Conservation (phyloP, 257 asterid genomes). For the Plectranthus barbatus region DNA sequence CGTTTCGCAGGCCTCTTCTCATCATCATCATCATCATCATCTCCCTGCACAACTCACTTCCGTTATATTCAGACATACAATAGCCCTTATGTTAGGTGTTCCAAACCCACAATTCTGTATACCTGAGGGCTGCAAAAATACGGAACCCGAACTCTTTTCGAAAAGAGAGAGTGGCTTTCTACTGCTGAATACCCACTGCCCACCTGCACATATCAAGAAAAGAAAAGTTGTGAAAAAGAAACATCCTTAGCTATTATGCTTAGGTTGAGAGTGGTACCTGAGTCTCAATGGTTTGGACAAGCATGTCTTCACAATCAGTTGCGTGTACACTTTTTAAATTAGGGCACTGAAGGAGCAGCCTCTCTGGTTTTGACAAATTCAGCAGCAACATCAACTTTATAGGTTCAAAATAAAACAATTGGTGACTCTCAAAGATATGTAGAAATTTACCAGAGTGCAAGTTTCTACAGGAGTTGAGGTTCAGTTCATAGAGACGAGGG, state of each 20-base stretch:
- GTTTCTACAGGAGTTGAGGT: slow-evolving; percentile 77
- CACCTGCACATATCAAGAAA: too few species aligned
- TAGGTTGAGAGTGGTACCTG: slow-evolving; percentile 42
- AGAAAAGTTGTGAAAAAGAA: background rate
- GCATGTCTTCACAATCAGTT: slow-evolving; percentile 53
- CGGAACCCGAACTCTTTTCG: slow-evolving; percentile 74
- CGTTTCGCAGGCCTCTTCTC: slow-evolving; percentile 46
- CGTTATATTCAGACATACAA: background rate
- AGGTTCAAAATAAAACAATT: background rate
- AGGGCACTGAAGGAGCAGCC: slow-evolving; percentile 77
- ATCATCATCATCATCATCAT: slow-evolving; percentile 31
- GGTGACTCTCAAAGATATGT: background rate
- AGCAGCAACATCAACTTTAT: background rate
- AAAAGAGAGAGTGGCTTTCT: slow-evolving; percentile 38
- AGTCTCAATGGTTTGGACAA: slow-evolving; percentile 60
- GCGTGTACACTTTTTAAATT: slow-evolving; percentile 78
- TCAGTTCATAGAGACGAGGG: slow-evolving; percentile 68
- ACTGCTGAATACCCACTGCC: slow-evolving; percentile 19
- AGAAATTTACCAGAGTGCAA: slow-evolving; percentile 64
- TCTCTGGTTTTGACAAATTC: slow-evolving; percentile 45
- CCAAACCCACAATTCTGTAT: background rate
- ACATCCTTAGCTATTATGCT: background rate
- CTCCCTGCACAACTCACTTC: slow-evolving; percentile 28
- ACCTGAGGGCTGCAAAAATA: slow-evolving; percentile 62
- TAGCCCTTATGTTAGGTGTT: too few species aligned